Percentiles rank a stretch among this genome's conserved stretches.
phyloP scores from a whole-genome alignment of 192 early-diverging fungal species.

The Coemansia sp. region DNA sequence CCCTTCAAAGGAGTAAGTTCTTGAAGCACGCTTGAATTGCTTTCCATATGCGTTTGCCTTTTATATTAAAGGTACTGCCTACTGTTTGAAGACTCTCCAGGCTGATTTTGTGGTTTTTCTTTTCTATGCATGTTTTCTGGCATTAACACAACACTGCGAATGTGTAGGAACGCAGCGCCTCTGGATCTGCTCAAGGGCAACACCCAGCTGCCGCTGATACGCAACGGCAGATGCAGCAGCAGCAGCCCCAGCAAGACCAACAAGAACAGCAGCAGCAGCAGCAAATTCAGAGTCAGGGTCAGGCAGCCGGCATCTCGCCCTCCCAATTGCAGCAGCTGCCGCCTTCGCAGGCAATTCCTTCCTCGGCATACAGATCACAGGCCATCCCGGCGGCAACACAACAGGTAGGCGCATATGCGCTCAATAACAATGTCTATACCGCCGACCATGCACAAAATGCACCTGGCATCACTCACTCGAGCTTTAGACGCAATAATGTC shows the following conservation, averaged over 20 bases:
- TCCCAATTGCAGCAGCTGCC: conserved; percentile 35
- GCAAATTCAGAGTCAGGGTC: conserved; percentile 8
- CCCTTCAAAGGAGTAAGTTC: conserved; percentile 52
- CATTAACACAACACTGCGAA: neutral
- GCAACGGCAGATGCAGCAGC: conserved; percentile 41
- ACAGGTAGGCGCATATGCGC: conserved; percentile 54
- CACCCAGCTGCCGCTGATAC: conserved; percentile 37
- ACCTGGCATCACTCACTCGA: conserved; percentile 29
- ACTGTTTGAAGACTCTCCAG: too few relatives aligned
- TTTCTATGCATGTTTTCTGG: neutral
- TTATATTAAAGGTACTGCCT: too few relatives aligned
- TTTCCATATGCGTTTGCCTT: neutral
- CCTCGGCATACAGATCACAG: conserved; percentile 48
- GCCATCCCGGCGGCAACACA: conserved; percentile 37
- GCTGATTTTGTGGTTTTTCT: too few relatives aligned
- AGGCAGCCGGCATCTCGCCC: conserved; percentile 12
- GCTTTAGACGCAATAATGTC: conserved; percentile 50
- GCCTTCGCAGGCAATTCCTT: conserved; percentile 31
- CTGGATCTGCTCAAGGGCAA: conserved; percentile 29
- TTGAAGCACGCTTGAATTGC: neutral
- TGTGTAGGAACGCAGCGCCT: conserved; percentile 35
- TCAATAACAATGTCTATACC: conserved; percentile 25
- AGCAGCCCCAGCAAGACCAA: conserved; percentile 26
- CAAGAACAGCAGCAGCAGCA: conserved; percentile 17
- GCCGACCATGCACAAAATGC: conserved; percentile 25